Conservation (phyloP, 2,329 filamentous ascomycete genomes). For the Phaeosphaeria sp. region DNA sequence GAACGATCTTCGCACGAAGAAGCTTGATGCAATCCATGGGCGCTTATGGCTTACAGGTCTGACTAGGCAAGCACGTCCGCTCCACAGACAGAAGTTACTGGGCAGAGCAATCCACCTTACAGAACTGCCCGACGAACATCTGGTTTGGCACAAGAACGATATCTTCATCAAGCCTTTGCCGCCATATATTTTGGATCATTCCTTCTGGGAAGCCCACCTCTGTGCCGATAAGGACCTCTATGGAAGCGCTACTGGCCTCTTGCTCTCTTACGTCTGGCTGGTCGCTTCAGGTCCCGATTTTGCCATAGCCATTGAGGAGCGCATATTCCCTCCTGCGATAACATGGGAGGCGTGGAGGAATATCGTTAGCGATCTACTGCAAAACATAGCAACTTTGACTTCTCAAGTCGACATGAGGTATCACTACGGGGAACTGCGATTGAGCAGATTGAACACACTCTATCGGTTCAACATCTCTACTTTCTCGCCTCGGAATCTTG, state of each 20-base stretch:
- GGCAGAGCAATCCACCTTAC: slow-evolving; percentile 40
- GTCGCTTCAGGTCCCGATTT: slow-evolving; percentile 14
- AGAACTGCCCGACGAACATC: slow-evolving; percentile 45
- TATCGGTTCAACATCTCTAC: slow-evolving; percentile 7
- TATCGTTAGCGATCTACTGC: slow-evolving; percentile 8
- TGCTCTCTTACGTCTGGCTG: slow-evolving; percentile 20
- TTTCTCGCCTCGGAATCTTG: slow-evolving; percentile 3
- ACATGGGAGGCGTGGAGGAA: slow-evolving; percentile 12
- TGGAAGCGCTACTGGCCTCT: slow-evolving; percentile 12
- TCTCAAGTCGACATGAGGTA: slow-evolving; percentile 47
- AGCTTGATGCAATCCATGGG: slow-evolving; percentile 14
- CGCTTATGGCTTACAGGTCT: slow-evolving; percentile 16
- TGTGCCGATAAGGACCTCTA: slow-evolving; percentile 12
- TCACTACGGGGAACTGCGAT: slow-evolving; percentile 52
- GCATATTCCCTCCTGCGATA: slow-evolving; percentile 10
- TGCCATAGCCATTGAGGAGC: slow-evolving; percentile 14
- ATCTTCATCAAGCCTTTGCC: slow-evolving; percentile 21
- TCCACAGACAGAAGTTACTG: slow-evolving; percentile 39
- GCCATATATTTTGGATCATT: slow-evolving; percentile 8
- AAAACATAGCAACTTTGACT: slow-evolving; percentile 4
- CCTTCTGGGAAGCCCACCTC: slow-evolving; percentile 11
- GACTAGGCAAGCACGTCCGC: slow-evolving; percentile 9
- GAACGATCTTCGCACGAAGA: not conserved
- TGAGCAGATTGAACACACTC: slow-evolving; percentile 50
- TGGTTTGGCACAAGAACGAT: slow-evolving; percentile 30